Conservation (phyloP, 495 filamentous ascomycete species). For the Oidiodendron maius region DNA sequence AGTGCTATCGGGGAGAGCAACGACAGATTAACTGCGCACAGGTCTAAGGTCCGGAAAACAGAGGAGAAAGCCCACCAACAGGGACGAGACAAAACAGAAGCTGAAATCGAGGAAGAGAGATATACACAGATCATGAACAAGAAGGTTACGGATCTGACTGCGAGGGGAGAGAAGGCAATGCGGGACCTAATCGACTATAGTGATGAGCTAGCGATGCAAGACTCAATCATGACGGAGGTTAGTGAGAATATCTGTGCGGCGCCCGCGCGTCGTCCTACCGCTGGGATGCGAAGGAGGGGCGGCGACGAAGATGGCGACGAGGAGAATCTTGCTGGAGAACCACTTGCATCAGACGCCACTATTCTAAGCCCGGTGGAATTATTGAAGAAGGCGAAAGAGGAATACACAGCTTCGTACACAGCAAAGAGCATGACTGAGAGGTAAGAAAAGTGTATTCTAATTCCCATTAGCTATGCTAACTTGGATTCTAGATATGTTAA, state of each 20-base stretch:
- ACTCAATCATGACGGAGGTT: slow-evolving; percentile 29
- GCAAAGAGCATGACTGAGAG: slow-evolving; percentile 28
- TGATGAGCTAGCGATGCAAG: slow-evolving; percentile 40
- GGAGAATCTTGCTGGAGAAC: slow-evolving; percentile 17
- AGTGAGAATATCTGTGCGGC: slow-evolving; percentile 34
- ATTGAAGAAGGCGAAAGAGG: slow-evolving; percentile 29
- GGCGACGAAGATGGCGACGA: slow-evolving; percentile 20
- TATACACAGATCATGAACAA: slow-evolving; percentile 30
- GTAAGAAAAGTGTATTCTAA: slow-evolving; percentile 19
- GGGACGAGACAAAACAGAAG: slow-evolving; percentile 29
- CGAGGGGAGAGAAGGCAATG: slow-evolving; percentile 34
- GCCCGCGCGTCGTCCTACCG: slow-evolving; percentile 27
- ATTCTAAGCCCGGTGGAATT: slow-evolving; percentile 25
- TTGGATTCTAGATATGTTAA: slow-evolving; percentile 53
- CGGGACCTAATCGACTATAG: slow-evolving; percentile 38
- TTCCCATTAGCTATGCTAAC: slow-evolving; percentile 3
- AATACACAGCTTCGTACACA: slow-evolving; percentile 32
- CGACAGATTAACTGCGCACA: slow-evolving; percentile 36
- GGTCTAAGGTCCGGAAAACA: slow-evolving; percentile 33
- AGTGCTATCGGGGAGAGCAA: slow-evolving; percentile 46
- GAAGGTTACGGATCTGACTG: slow-evolving; percentile 31
- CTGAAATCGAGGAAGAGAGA: slow-evolving; percentile 35
- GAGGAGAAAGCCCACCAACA: slow-evolving; percentile 26
- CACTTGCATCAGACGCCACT: slow-evolving; percentile 1
- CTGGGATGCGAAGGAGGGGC: slow-evolving; percentile 20